Percentiles rank a stretch among this genome's conserved stretches.
phyloP scores from a whole-genome alignment of 352 stramenopile species.

The Pythium apleroticum region DNA sequence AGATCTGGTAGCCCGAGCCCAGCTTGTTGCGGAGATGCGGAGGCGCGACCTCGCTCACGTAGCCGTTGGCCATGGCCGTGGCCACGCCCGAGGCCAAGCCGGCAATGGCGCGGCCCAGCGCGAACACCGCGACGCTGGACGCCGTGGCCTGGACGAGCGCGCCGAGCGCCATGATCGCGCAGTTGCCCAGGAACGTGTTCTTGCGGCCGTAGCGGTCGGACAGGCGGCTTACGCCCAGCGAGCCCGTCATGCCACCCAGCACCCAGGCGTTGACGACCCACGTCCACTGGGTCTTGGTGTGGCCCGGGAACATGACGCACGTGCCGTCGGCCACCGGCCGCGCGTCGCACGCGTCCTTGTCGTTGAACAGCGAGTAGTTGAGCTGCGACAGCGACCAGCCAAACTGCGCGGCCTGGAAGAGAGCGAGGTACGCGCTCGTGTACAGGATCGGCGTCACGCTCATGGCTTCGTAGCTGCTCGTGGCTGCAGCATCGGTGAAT shows the following conservation, averaged over 20 bases:
- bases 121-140: constrained; percentile 37
- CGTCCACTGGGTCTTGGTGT: constrained; percentile 54
- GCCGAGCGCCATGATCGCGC: constrained; percentile 38
- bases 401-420: constrained; percentile 49
- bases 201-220: constrained; percentile 45
- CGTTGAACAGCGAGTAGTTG: constrained; percentile 48
- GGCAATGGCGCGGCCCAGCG: constrained; percentile 42
- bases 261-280: constrained; percentile 57
- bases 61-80: constrained; percentile 26
- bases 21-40: constrained; percentile 37
- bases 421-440: constrained; percentile 33
- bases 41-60: constrained; percentile 34
- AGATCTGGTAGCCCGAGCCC: constrained; percentile 43
- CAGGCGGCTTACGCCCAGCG: constrained; percentile 30
- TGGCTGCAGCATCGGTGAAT: background rate
- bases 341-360: constrained; percentile 38
- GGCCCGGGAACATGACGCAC: constrained; percentile 65
- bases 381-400: constrained; percentile 60
- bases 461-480: constrained; percentile 17
- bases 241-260: constrained; percentile 47
- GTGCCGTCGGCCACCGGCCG: constrained; percentile 37
- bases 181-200: constrained; percentile 29
- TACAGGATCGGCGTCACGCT: constrained; percentile 37
- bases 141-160: constrained; percentile 35
- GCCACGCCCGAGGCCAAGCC: constrained; percentile 50